Evolutionary conservation across 83 land plant species (phyloP).

Genomic region (Isoetes engelmannii): DNA sequence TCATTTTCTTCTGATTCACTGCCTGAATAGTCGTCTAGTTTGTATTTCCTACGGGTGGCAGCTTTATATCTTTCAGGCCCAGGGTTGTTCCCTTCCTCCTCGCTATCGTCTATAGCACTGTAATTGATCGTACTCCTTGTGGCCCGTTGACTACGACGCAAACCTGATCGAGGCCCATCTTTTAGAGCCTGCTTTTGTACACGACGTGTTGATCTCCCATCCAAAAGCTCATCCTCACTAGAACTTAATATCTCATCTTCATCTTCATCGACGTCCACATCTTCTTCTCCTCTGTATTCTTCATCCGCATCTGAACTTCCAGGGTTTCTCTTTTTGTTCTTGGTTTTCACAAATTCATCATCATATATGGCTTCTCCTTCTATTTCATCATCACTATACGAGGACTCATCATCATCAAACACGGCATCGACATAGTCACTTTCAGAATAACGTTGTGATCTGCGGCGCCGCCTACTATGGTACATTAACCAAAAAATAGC

Average conservation of each 20-base stretch:
- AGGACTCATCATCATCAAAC: conserved; percentile 14
- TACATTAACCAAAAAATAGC: neutral
- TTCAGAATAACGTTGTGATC: conserved; percentile 20
- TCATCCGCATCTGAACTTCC: conserved; percentile 21
- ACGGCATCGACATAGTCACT: conserved; percentile 16
- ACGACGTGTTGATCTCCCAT: neutral
- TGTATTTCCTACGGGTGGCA: neutral
- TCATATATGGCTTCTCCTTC: conserved; percentile 42
- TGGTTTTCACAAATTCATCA: conserved; percentile 18
- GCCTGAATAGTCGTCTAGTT: neutral
- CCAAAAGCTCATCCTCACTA: conserved; percentile 16
- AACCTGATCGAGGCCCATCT: neutral
- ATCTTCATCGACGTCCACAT: conserved; percentile 17
- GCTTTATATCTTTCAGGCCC: neutral
- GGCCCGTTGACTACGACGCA: conserved; percentile 23
- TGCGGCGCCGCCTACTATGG: conserved; percentile 19
- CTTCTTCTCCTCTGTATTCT: conserved; percentile 17
- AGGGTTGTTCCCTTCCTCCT: conserved; percentile 6
- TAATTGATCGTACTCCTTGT: conserved; percentile 20
- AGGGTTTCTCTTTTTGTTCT: conserved; percentile 3
- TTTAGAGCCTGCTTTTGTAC: neutral
- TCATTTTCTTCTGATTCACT: neutral
- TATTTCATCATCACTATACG: conserved; percentile 35
- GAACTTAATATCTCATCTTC: conserved; percentile 21
- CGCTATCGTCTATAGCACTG: conserved; percentile 17